Percentiles rank a stretch among this genome's conserved stretches.
Conservation (phyloP, 1,284 basidiomycete species). For the Volvariella volvacea region DNA sequence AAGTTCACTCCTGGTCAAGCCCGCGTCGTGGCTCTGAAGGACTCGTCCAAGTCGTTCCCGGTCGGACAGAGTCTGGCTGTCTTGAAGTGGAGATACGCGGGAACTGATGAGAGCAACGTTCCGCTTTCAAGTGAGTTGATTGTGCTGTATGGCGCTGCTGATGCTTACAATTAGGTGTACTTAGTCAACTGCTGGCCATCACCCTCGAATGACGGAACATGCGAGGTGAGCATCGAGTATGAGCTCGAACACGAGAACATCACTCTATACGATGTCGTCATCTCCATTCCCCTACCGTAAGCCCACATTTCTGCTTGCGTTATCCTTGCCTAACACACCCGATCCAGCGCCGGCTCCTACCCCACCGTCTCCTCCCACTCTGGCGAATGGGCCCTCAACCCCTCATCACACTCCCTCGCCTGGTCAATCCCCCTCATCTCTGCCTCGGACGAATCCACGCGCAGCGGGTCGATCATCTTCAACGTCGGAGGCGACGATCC, state of each 20-base stretch:
- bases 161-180: neutral
- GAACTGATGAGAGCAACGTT: constrained; percentile 87
- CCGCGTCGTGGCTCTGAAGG: constrained; percentile 80
- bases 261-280: constrained; percentile 77
- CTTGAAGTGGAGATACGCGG: constrained; percentile 88
- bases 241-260: constrained; percentile 86
- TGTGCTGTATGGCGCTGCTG: neutral
- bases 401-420: constrained; percentile 71
- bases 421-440: constrained; percentile 75
- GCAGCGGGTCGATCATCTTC: constrained; percentile 84
- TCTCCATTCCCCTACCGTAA: constrained; percentile 89
- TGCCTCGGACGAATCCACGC: constrained; percentile 39
- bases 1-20: constrained; percentile 58
- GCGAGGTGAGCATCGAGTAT: constrained; percentile 95
- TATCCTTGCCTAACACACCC: neutral
- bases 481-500: constrained; percentile 78
- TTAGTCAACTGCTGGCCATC: constrained; percentile 96
- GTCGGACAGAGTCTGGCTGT: constrained; percentile 85
- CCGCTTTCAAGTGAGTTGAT: constrained; percentile 80
- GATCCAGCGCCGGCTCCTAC: constrained; percentile 67
- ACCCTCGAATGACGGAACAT: constrained; percentile 66
- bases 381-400: constrained; percentile 78
- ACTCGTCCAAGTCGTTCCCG: constrained; percentile 86
- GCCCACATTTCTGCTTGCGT: constrained; percentile 23
- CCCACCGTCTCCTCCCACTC: constrained; percentile 78